A percentile compares a stretch with the other conserved stretches of the same genome.
phyloP scores from a whole-genome alignment of 1,284 basidiomycete genomes.

The Ceratobasidium sp. region DNA sequence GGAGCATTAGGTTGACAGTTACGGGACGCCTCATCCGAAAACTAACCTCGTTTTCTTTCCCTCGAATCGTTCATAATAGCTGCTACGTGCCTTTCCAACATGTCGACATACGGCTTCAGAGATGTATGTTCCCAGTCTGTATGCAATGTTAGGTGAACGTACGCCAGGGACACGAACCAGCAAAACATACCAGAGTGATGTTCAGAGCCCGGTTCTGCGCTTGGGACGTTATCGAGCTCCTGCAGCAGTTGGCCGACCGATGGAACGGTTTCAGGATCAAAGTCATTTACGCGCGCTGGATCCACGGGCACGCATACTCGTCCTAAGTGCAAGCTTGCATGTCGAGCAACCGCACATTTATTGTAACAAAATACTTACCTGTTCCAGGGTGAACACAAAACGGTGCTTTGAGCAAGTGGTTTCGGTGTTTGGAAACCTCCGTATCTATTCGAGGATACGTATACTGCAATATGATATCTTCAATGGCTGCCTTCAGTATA shows the following conservation, averaged over 20 bases:
- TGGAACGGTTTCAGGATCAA: constrained; percentile 89
- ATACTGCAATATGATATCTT: constrained; percentile 94
- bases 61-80: constrained; percentile 60
- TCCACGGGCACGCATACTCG: constrained; percentile 96
- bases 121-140: constrained; percentile 80
- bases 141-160: neutral
- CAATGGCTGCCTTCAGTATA: constrained; percentile 65
- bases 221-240: constrained; percentile 74
- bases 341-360: neutral
- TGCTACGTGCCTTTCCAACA: constrained; percentile 82
- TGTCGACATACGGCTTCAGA: constrained; percentile 89
- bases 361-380: constrained; percentile 53
- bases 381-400: constrained; percentile 98
- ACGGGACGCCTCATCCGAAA: neutral
- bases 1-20: neutral
- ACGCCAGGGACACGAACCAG: constrained; percentile 17
- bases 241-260: constrained; percentile 85
- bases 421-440: constrained; percentile 97
- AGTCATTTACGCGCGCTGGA: constrained; percentile 80
- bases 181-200: constrained; percentile 65
- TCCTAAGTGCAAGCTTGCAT: constrained; percentile 61
- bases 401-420: constrained; percentile 97
- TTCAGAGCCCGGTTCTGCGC: constrained; percentile 57
- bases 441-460: constrained; percentile 97
- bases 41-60: constrained; percentile 52